A percentile compares a stretch with the other conserved stretches of the same genome.
Conservation (phyloP, 202 grass and related monocot genomes). For the Elaeis oleifera region DNA sequence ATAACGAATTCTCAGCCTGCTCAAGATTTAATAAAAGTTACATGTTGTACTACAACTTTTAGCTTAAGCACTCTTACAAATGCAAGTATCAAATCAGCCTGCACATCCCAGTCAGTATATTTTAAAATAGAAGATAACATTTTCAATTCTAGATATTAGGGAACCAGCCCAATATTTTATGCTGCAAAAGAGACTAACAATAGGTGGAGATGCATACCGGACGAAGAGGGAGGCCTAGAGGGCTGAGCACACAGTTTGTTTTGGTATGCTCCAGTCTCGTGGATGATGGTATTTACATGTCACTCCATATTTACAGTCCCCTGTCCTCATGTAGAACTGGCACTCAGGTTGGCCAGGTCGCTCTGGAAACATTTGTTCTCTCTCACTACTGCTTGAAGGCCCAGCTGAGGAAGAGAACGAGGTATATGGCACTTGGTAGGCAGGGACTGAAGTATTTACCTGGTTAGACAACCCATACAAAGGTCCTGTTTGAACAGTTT, state of each 20-base stretch:
- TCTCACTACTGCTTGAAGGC: conserved; percentile 39
- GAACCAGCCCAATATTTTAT: too few relatives aligned
- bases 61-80: too few relatives aligned
- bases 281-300: conserved; percentile 45
- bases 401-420: conserved; percentile 36
- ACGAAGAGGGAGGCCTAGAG: conserved; percentile 90
- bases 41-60: too few relatives aligned
- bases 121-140: too few relatives aligned
- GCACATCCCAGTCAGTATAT: too few relatives aligned
- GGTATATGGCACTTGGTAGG: conserved; percentile 41
- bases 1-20: too few relatives aligned
- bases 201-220: conserved; percentile 34
- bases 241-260: conserved; percentile 53
- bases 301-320: conserved; percentile 42
- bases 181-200: neutral
- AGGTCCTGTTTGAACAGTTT: conserved; percentile 48
- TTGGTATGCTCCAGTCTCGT: conserved; percentile 35
- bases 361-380: conserved; percentile 57
- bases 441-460: conserved; percentile 33
- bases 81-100: too few relatives aligned
- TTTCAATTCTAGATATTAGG: too few relatives aligned
- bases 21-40: too few relatives aligned
- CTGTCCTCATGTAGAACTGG: conserved; percentile 38
- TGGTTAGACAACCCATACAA: conserved; percentile 67
- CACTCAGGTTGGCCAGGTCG: conserved; percentile 89